These are phyloP conservation scores for Acacia confusa DNA, from an alignment of 306 rosid genomes.

Conservation along the genomic window DNA sequence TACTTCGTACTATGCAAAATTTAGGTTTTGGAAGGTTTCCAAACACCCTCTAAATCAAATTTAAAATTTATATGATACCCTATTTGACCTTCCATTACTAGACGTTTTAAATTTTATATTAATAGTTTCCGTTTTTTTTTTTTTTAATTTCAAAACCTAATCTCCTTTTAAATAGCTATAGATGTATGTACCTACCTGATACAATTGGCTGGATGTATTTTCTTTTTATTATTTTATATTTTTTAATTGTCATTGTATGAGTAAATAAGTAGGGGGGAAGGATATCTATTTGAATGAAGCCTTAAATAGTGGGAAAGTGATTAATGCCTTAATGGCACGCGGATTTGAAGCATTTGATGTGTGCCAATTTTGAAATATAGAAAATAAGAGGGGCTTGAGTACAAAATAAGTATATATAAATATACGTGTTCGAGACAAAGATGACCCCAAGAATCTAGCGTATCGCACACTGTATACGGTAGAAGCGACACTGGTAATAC, in stretches of 20 bases:
- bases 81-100: not conserved
- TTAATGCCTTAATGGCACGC: slow-evolving; percentile 14
- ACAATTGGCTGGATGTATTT: not conserved
- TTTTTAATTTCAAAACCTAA: slow-evolving; percentile 23
- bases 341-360: not conserved
- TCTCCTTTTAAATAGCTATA: not conserved
- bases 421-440: slow-evolving; percentile 34
- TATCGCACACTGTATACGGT: slow-evolving; percentile 24
- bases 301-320: not conserved
- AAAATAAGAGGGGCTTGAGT: not conserved
- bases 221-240: not conserved
- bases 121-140: not conserved
- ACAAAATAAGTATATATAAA: not conserved
- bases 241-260: not conserved
- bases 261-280: not conserved
- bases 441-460: slow-evolving; percentile 43
- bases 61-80: not conserved
- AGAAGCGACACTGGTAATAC: slow-evolving; percentile 8
- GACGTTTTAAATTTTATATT: not conserved
- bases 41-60: not conserved
- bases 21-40: too few relatives aligned
- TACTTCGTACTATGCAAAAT: too few relatives aligned
- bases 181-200: not conserved
- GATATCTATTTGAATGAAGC: not conserved
- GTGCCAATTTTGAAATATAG: not conserved